Conservation (phyloP, 495 filamentous ascomycete genomes). For the Aspergillus saccharolyticus region DNA sequence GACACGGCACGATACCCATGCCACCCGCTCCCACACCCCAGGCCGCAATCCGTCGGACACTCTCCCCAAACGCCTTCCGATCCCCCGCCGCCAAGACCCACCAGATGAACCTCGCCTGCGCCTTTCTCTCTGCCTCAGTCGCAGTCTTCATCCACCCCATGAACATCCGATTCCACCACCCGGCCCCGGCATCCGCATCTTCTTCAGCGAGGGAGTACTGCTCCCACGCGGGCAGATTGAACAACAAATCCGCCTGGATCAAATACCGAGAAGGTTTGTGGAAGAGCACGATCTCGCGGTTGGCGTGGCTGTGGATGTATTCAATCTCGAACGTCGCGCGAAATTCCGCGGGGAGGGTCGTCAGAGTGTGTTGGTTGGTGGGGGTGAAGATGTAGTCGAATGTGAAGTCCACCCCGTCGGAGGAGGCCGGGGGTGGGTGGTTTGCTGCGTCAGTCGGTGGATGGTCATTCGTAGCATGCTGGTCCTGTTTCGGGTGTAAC, state of each 20-base stretch:
- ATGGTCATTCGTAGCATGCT: too few species aligned
- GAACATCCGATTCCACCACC: conserved; percentile 60
- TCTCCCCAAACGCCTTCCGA: conserved; percentile 60
- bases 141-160: conserved; percentile 51
- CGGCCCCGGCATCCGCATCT: conserved; percentile 42
- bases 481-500: conserved; percentile 53
- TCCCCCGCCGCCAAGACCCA: conserved; percentile 59
- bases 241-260: conserved; percentile 83
- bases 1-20: not conserved
- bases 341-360: conserved; percentile 68
- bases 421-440: too few species aligned
- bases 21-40: not conserved
- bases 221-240: conserved; percentile 82
- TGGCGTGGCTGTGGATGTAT: conserved; percentile 69
- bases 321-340: conserved; percentile 78
- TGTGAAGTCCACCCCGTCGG: too few species aligned
- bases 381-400: conserved; percentile 65
- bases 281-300: conserved; percentile 77
- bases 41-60: conserved; percentile 53
- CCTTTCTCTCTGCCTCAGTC: conserved; percentile 36
- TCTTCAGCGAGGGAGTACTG: conserved; percentile 66
- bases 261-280: conserved; percentile 72
- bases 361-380: conserved; percentile 25
- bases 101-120: conserved; percentile 77
- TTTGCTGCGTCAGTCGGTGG: conserved; percentile 30